phyloP scores from a whole-genome alignment of 306 rosid genomes.

The Pueraria montana region DNA sequence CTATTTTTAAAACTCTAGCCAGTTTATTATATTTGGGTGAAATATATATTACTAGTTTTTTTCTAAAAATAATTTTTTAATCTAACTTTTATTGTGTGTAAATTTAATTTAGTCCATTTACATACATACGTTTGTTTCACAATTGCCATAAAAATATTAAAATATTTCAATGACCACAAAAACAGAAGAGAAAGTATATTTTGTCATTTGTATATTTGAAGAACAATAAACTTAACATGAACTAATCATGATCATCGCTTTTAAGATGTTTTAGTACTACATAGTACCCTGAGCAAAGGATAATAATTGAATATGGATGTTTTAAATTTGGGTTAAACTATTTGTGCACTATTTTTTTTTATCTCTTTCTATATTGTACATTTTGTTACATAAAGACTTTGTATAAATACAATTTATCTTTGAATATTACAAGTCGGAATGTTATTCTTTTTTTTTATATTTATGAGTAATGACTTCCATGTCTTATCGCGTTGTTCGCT shows the following conservation, averaged over 20 bases:
- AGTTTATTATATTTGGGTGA: not conserved
- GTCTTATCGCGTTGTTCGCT: slow-evolving; percentile 41
- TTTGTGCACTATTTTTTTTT: not conserved
- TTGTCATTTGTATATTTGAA: no score
- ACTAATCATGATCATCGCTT: not conserved
- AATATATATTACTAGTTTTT: not conserved
- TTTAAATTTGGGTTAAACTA: not conserved
- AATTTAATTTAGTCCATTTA: not conserved
- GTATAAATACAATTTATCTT: not conserved
- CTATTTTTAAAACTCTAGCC: not conserved
- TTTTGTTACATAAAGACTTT: not conserved
- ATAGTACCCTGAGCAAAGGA: no score
- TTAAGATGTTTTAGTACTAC: not conserved
- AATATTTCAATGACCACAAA: no score
- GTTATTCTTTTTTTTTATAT: not conserved
- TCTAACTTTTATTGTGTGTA: not conserved
- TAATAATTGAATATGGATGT: not conserved
- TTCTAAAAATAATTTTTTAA: not conserved
- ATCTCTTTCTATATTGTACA: not conserved
- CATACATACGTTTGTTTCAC: not conserved
- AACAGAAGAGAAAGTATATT: no score
- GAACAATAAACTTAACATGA: no score
- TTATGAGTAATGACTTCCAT: slow-evolving; percentile 19
- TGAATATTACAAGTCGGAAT: not conserved
- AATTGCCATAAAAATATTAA: no score